Conservation (phyloP, 768 basidiomycete genomes). For the Mycena pura region DNA sequence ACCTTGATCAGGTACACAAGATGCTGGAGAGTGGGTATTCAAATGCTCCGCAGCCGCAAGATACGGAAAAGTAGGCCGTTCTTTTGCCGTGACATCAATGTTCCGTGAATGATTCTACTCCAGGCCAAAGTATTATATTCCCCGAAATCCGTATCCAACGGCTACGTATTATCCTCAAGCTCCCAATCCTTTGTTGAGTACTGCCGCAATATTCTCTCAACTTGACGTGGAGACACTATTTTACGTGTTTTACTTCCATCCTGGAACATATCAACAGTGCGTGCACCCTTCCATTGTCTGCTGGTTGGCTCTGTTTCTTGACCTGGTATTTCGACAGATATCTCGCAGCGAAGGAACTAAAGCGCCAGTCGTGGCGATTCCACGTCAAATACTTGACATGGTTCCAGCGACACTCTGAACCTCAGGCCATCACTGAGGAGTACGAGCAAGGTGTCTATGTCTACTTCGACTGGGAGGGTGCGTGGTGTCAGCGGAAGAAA, state of each 20-base stretch:
- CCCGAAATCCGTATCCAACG: slow-evolving; percentile 90
- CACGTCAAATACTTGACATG: slow-evolving; percentile 99
- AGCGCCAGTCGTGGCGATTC: slow-evolving; percentile 98
- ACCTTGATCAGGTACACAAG: slow-evolving; percentile 90
- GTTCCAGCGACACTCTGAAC: slow-evolving; percentile 99
- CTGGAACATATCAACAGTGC: slow-evolving; percentile 97
- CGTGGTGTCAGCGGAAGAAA: slow-evolving; percentile 98
- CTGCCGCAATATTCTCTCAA: slow-evolving; percentile 85
- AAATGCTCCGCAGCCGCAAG: slow-evolving; percentile 89
- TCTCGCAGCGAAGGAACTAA: slow-evolving; percentile 95
- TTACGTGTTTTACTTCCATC: slow-evolving; percentile 98
- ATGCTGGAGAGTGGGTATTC: slow-evolving; percentile 92
- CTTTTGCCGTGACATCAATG: slow-evolving; percentile 5
- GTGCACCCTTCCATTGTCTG: slow-evolving; percentile 35
- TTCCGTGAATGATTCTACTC: slow-evolving; percentile 11
- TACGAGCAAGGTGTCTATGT: slow-evolving; percentile 99
- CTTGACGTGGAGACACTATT: slow-evolving; percentile 97
- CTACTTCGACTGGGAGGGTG: slow-evolving; percentile 99
- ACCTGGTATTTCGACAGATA: slow-evolving; percentile 56
- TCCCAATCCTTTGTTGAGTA: slow-evolving; percentile 80
- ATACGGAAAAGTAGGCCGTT: slow-evolving; percentile 85
- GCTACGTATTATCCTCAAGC: slow-evolving; percentile 93
- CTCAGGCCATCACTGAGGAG: slow-evolving; percentile 98
- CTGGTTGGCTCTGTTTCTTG: slow-evolving; percentile 9
- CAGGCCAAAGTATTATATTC: slow-evolving; percentile 97